Base-by-base conservation (phyloP, 2,329 filamentous ascomycete species). In the Ceratocystis colombiana region DNA sequence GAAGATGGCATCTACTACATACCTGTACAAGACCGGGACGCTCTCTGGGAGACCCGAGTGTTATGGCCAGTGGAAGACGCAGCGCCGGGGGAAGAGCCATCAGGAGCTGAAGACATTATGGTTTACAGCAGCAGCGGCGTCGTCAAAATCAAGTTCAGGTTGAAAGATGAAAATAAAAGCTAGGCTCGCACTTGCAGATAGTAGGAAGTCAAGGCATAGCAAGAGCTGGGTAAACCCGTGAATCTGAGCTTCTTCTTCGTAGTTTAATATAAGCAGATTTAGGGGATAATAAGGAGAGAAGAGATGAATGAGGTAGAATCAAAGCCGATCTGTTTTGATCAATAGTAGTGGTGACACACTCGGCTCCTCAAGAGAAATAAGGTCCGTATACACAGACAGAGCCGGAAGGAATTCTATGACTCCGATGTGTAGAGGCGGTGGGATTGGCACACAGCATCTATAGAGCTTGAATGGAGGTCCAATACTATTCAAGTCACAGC, bases 1-100 rank as follows among this genome's bases (percentile, higher is more conserved):
- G n/a, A 41, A 22, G 12, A 25, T 6, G 15, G 8, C 15, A 15
- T 53, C 10, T 10, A 15, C 22, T 28, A 53, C 7, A 6, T 50
- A 68, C 66, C 66, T 41, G 66, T 68, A 25, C 66, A 68, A 6
- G 66, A 68, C 8, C 66, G 57, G 12, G 66, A 68, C 15, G 66
- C 66, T 41, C 66, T 44, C 50, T 68, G 66, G 20, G 66, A 68
- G n/a, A 68, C 63, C 25, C 66, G 45, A 33, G 66, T 61, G 5
- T 46, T 61, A 5, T 53, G 57, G 30, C 45, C 55, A 59, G n/a
- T 20, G 25, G 17, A 33, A n/a, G 55, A 59, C 25, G 55, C 55
- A 12, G 41, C 44, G 3, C 44, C 61, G 17, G 61, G 61, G 17
- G 61, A 62, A 20, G 61, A 62, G 7, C 55, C 55, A 5, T 41